Base-by-base conservation (phyloP, 352 stramenopile genomes). In the Phytophthora brassicae region DNA sequence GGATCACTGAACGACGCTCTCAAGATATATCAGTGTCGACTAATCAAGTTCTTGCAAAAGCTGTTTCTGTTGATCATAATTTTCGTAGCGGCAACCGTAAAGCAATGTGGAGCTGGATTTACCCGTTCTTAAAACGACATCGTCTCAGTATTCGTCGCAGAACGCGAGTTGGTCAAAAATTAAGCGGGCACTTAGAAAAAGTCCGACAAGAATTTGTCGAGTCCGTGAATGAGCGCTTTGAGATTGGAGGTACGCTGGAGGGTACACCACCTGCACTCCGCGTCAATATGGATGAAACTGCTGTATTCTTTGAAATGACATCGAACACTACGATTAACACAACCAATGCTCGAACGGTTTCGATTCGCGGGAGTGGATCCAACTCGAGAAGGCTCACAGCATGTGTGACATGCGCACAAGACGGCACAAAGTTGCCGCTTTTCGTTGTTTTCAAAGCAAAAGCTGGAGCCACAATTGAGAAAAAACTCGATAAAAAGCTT, bases 361-460 rank as follows among this genome's bases (percentile, higher is more conserved):
- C 48, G 9, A 56, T 56, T n/a, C 33, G 35, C 2, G 48, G 33
- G 2, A 46, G 2, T 39, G 33, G 48, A 16, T 56, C 35, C 13
- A 45, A 45, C 22, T 45, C 31, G 1, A 7, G 35, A 16, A 8
- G 48, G 4, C 48, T 56, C 4, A 46, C n/a, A n/a, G n/a, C n/a
- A n/a, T n/a, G n/a, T n/a, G n/a, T n/a, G n/a, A n/a, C n/a, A n/a
- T n/a, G n/a, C 48, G 35, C 33, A 19, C 19, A 56, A 22, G 48
- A 56, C 6, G 35, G 33, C 4, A 56, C 48, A 3, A 56, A 56
- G 16, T 35, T 46, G 6, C 48, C 48, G 5, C 31, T 56, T 2
- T 56, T 56, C 14, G 19, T 48, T 16, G 35, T 45, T 2, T 56
- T 56, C 6, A 46, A 56, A 23, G 48, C 11, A 3, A 46, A 56